These are phyloP conservation scores for Dillenia suffruticosa DNA, from an alignment of 164 flowering plant genomes.

Conservation along the genomic window DNA sequence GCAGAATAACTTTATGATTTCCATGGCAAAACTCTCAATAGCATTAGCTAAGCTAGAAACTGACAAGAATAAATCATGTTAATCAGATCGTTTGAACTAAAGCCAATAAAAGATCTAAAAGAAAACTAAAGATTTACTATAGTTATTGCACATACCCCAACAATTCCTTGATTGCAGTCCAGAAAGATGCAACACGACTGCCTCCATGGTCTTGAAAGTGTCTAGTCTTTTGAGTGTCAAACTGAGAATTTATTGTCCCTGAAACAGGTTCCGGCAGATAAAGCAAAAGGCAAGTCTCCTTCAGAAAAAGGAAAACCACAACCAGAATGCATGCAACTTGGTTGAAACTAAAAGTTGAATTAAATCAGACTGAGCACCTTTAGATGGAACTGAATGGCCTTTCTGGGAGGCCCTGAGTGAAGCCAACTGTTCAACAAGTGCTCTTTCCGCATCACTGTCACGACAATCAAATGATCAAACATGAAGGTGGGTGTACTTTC, in stretches of 20 bases:
- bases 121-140: no score
- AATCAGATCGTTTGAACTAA: no score
- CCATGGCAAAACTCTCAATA: no score
- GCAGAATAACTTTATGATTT: no score
- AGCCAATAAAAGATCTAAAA: no score
- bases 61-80: no score
- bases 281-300: background rate
- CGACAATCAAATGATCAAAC: background rate
- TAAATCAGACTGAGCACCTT: background rate
- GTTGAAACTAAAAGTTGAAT: background rate
- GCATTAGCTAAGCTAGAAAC: no score
- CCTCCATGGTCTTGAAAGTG: slow-evolving; percentile 7
- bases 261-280: background rate
- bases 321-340: no score
- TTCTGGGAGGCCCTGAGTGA: slow-evolving; percentile 33
- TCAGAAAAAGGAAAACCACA: background rate
- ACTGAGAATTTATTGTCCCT: slow-evolving; percentile 8
- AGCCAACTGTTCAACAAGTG: slow-evolving; percentile 57
- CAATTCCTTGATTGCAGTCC: slow-evolving; percentile 31
- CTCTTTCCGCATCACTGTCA: slow-evolving; percentile 52
- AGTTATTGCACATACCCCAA: slow-evolving; percentile 21
- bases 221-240: slow-evolving; percentile 4
- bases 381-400: slow-evolving; percentile 8
- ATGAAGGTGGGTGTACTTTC: background rate
- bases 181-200: slow-evolving; percentile 15